Conservation (phyloP, 345 rosid species). For the Hevea brasiliensis region DNA sequence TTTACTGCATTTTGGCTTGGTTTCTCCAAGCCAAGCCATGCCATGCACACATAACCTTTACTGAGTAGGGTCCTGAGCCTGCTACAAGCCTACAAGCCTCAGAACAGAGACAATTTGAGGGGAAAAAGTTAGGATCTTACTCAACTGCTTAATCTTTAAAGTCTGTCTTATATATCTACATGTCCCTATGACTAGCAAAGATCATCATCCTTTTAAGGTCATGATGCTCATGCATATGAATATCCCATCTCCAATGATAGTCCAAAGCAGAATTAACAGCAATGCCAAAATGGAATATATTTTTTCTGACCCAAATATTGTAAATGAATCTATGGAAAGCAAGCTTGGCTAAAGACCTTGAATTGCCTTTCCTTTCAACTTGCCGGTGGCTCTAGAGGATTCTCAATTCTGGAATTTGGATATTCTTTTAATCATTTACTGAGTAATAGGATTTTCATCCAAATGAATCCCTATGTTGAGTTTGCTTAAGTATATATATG, state of each 20-base stretch:
- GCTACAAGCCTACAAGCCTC: no score
- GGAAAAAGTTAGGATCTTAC: not conserved
- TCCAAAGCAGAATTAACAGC: no score
- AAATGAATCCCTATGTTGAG: no score
- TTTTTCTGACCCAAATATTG: not conserved
- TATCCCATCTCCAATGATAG: not conserved
- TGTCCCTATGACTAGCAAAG: not conserved
- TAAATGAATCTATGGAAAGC: not conserved
- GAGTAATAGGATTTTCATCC: no score
- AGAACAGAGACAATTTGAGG: not conserved
- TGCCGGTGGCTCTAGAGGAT: not conserved
- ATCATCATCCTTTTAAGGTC: not conserved
- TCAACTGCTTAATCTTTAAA: not conserved
- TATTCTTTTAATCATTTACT: no score
- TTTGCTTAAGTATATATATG: no score
- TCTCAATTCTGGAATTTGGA: no score
- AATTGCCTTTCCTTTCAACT: not conserved
- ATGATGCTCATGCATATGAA: not conserved
- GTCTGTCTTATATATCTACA: not conserved
- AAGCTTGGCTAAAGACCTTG: not conserved
- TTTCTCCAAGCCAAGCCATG: not conserved
- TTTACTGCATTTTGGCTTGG: no score
- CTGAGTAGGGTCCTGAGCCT: no score
- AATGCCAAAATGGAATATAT: not conserved
- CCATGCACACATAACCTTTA: not conserved